Percentiles rank a stretch among this genome's conserved stretches.
Conservation (phyloP, 2,329 filamentous ascomycete genomes). For the Harringtonia lauricola region DNA sequence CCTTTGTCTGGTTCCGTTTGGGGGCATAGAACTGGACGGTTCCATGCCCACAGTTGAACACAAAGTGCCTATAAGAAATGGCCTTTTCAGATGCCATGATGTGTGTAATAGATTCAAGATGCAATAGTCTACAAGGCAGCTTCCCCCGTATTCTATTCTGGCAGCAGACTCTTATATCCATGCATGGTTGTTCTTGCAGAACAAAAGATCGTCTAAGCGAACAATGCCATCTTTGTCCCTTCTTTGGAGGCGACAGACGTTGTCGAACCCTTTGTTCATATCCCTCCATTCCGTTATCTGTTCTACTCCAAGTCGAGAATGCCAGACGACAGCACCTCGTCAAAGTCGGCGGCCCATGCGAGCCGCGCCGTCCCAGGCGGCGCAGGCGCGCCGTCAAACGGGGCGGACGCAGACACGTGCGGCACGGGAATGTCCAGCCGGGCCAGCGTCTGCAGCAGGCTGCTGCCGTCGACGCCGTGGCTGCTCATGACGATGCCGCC, state of each 20-base stretch:
- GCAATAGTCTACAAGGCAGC: too few relatives aligned
- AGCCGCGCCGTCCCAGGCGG: slow-evolving; percentile 12
- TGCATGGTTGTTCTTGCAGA: too few relatives aligned
- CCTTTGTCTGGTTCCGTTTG: neutral
- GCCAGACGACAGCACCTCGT: slow-evolving; percentile 23
- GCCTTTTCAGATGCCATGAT: too few relatives aligned
- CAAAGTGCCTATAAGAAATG: neutral
- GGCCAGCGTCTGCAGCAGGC: slow-evolving; percentile 23
- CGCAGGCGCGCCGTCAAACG: neutral
- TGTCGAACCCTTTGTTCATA: too few relatives aligned
- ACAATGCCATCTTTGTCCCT: too few relatives aligned
- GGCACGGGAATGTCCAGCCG: slow-evolving; percentile 26
- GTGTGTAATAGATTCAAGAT: too few relatives aligned
- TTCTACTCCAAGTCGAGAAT: slow-evolving; percentile 1
- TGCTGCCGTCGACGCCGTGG: slow-evolving; percentile 10
- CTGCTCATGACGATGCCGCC: slow-evolving; percentile 35
- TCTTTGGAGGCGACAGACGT: too few relatives aligned
- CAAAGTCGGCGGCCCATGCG: slow-evolving; percentile 32
- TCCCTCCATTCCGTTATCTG: too few relatives aligned
- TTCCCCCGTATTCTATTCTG: too few relatives aligned
- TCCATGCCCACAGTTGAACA: slow-evolving; percentile 8
- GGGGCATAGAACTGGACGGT: neutral
- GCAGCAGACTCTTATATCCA: too few relatives aligned
- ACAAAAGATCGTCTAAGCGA: too few relatives aligned
- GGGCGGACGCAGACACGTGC: slow-evolving; percentile 19